Percentiles rank a stretch among this genome's conserved stretches.
phyloP scores from a whole-genome alignment of 2,329 filamentous ascomycete genomes.

The Metarhizium robertsii region DNA sequence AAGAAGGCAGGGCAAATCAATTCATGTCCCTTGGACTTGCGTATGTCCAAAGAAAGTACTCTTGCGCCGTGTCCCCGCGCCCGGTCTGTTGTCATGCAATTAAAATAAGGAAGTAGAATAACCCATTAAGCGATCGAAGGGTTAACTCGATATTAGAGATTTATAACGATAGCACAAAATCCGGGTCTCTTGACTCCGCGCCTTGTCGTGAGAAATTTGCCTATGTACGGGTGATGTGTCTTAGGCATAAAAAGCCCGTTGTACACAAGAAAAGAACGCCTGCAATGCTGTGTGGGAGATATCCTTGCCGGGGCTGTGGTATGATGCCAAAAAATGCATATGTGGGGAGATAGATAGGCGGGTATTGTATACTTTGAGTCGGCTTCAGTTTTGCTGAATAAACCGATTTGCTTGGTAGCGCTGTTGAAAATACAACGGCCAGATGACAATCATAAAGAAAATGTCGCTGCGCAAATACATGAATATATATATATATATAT shows the following conservation, averaged over 20 bases:
- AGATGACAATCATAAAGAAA: background rate
- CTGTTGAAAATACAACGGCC: background rate
- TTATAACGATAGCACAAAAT: background rate
- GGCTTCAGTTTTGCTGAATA: background rate
- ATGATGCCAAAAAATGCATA: background rate
- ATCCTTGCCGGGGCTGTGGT: background rate
- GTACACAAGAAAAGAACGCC: slow-evolving; percentile 3
- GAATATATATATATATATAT: background rate
- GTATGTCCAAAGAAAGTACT: slow-evolving; percentile 1
- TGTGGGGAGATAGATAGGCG: background rate
- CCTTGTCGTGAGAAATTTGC: background rate
- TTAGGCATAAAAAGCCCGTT: background rate
- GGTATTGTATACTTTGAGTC: background rate
- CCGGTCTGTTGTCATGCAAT: background rate
- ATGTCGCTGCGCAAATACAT: background rate
- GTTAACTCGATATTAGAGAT: background rate
- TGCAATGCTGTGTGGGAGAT: slow-evolving; percentile 4
- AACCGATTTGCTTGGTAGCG: background rate
- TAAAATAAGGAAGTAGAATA: background rate
- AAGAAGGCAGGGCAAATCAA: background rate
- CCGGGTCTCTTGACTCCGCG: background rate
- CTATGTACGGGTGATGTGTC: background rate
- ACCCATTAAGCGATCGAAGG: background rate
- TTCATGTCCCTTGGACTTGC: background rate
- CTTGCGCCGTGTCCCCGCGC: slow-evolving; percentile 17